A percentile compares a stretch with the other conserved stretches of the same genome.
Conservation (phyloP, 257 asterid species). For the Nicotiana noctiflora region DNA sequence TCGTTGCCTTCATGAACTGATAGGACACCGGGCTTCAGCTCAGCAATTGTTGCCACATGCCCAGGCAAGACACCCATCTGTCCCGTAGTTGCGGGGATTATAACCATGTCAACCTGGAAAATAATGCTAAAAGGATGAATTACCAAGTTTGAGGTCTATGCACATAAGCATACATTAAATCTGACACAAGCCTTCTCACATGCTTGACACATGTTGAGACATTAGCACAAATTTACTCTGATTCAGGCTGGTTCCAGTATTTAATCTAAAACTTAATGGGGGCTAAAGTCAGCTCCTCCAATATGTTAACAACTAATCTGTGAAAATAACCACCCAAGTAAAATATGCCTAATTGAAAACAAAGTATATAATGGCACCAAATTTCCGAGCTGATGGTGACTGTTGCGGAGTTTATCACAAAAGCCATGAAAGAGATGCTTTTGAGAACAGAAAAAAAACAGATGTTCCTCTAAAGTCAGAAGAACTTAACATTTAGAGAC, state of each 20-base stretch:
- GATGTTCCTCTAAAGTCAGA: background rate
- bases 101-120: slow-evolving; percentile 84
- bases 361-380: background rate
- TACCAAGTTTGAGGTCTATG: background rate
- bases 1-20: slow-evolving; percentile 72
- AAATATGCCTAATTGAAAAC: background rate
- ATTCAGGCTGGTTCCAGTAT: background rate
- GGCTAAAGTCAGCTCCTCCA: background rate
- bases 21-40: slow-evolving; percentile 67
- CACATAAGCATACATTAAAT: background rate
- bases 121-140: background rate
- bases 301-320: background rate
- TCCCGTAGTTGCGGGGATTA: slow-evolving; percentile 74
- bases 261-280: background rate
- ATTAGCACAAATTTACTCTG: background rate
- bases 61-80: slow-evolving; percentile 95
- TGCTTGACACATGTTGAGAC: background rate
- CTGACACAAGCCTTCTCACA: background rate
- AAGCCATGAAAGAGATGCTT: background rate
- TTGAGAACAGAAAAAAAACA: background rate
- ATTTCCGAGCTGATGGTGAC: background rate
- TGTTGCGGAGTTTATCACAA: background rate
- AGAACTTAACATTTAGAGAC: background rate
- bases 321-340: background rate
- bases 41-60: slow-evolving; percentile 86